A percentile compares a stretch with the other conserved stretches of the same genome.
phyloP scores from a whole-genome alignment of 306 rosid species.

The Dalbergia oliveri region DNA sequence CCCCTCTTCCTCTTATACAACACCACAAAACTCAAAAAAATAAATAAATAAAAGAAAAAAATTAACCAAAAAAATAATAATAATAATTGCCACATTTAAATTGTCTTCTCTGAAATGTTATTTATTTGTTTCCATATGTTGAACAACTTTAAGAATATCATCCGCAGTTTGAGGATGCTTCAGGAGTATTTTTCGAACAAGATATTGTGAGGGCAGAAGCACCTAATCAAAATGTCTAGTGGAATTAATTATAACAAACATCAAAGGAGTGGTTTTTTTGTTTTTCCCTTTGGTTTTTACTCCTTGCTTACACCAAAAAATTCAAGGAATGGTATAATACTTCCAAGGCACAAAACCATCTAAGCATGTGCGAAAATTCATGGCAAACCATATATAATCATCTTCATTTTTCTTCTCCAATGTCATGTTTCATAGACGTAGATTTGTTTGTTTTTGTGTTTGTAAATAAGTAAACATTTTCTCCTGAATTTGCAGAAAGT shows the following conservation, averaged over 20 bases:
- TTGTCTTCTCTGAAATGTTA: not conserved
- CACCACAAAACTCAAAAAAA: too few species aligned
- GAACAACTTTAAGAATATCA: too few species aligned
- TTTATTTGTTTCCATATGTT: not conserved
- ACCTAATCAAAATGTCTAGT: too few species aligned
- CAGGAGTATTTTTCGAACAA: too few species aligned
- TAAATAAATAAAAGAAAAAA: too few species aligned
- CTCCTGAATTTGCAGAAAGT: slow-evolving; percentile 75
- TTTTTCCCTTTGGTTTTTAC: not conserved
- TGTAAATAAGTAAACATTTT: slow-evolving; percentile 43
- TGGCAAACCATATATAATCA: not conserved
- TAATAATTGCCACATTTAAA: too few species aligned
- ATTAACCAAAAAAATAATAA: too few species aligned
- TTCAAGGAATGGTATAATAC: too few species aligned
- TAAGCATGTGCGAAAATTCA: slow-evolving; percentile 20
- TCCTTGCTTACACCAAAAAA: not conserved
- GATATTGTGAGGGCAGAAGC: too few species aligned
- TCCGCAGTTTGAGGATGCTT: not conserved
- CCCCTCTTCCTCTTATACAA: too few species aligned
- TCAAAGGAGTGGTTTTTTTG: too few species aligned
- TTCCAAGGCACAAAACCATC: not conserved
- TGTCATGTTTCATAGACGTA: slow-evolving; percentile 9
- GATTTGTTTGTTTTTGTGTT: slow-evolving; percentile 26
- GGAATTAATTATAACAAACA: too few species aligned
- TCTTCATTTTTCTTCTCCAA: slow-evolving; percentile 8